A percentile compares a stretch with the other conserved stretches of the same genome.
Evolutionary conservation across 257 asterid genomes (phyloP).

Genomic region (Apocynum venetum): DNA sequence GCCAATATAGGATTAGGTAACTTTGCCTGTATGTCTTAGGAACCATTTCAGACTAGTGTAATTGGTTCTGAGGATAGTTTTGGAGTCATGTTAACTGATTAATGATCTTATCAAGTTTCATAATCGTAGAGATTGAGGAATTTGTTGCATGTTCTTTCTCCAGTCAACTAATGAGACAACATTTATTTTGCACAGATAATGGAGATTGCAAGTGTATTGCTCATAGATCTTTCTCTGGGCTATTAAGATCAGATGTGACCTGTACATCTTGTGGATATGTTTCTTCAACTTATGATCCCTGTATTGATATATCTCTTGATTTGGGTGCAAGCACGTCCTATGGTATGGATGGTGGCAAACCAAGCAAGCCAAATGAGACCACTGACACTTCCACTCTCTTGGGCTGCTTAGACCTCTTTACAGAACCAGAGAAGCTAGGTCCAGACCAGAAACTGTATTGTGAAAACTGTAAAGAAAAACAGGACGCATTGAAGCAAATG

Average conservation of each 20-base stretch:
- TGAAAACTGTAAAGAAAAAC: constrained; percentile 53
- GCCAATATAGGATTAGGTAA: constrained; percentile 4
- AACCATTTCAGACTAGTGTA: not conserved
- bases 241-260: constrained; percentile 68
- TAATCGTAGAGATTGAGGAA: not conserved
- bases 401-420: constrained; percentile 62
- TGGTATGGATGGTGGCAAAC: constrained; percentile 24
- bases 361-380: constrained; percentile 41
- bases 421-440: constrained; percentile 60
- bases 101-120: not conserved
- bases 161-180: constrained; percentile 19
- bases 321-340: constrained; percentile 28
- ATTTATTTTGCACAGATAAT: constrained; percentile 38
- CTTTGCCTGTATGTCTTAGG: not conserved
- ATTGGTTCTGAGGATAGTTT: not conserved
- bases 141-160: not conserved
- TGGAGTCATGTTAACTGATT: not conserved
- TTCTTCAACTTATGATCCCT: constrained; percentile 76
- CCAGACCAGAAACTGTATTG: constrained; percentile 60
- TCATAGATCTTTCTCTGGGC: constrained; percentile 60
- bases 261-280: constrained; percentile 70
- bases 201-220: constrained; percentile 68
- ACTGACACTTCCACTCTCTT: constrained; percentile 34
- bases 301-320: constrained; percentile 64
- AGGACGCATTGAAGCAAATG: constrained; percentile 62